These are phyloP conservation scores for Cryptococcus maquisensis DNA, from an alignment of 1,284 basidiomycete genomes.

Conservation along the genomic window DNA sequence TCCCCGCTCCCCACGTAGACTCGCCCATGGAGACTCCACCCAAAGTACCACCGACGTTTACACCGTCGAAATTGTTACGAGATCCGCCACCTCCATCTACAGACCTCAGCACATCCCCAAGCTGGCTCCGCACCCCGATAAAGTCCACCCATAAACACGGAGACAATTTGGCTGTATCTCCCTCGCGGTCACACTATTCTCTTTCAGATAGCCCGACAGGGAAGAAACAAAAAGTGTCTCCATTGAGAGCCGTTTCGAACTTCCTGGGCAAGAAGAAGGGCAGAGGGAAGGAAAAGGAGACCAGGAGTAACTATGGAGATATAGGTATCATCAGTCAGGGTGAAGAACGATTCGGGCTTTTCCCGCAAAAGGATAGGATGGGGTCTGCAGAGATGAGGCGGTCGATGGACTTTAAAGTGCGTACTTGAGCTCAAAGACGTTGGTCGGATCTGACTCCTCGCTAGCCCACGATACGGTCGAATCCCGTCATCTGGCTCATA, in stretches of 20 bases:
- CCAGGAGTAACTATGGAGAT: slow-evolving; percentile 10
- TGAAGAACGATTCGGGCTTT: slow-evolving; percentile 30
- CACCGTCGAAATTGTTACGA: not conserved
- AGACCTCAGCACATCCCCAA: too few species aligned
- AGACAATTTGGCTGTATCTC: slow-evolving; percentile 18
- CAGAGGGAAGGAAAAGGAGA: slow-evolving; percentile 32
- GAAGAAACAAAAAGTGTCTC: slow-evolving; percentile 27
- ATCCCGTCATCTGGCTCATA: slow-evolving; percentile 34
- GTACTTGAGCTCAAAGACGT: not conserved
- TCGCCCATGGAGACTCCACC: not conserved
- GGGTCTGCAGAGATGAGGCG: slow-evolving; percentile 38
- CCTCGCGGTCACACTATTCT: slow-evolving; percentile 27
- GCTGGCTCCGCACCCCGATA: slow-evolving; percentile 20
- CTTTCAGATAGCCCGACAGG: slow-evolving; percentile 26
- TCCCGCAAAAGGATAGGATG: slow-evolving; percentile 36
- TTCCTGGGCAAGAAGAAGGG: slow-evolving; percentile 35
- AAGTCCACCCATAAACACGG: slow-evolving; percentile 15
- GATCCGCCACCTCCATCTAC: too few species aligned
- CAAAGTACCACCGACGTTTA: not conserved
- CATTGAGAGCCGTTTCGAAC: slow-evolving; percentile 39
- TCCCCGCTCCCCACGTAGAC: slow-evolving; percentile 13
- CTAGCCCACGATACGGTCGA: slow-evolving; percentile 25
- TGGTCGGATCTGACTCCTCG: not conserved
- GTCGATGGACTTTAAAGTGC: slow-evolving; percentile 20
- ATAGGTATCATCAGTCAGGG: slow-evolving; percentile 25